These are phyloP conservation scores for Neopestalotiopsis sp. DNA, from an alignment of 2,329 filamentous ascomycete species.

Conservation along the genomic window DNA sequence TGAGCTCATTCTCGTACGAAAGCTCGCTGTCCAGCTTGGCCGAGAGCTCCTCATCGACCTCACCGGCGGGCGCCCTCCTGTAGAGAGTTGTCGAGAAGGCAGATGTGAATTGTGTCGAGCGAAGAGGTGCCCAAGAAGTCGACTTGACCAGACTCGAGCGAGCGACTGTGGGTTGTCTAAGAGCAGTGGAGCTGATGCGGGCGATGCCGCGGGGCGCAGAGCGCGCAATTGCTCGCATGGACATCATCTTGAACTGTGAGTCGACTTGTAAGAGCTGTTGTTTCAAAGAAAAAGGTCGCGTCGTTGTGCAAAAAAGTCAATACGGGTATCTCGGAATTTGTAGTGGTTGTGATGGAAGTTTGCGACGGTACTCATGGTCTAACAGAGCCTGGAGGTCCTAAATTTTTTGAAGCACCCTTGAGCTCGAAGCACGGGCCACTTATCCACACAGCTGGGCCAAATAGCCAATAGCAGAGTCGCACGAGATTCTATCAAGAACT, in stretches of 20 bases:
- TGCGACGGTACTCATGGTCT: constrained; percentile 11
- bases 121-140: constrained; percentile 46
- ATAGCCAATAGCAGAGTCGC: constrained; percentile 23
- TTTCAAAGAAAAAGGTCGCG: neutral
- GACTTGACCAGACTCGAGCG: constrained; percentile 57
- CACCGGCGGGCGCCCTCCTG: constrained; percentile 47
- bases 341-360: neutral
- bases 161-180: constrained; percentile 55
- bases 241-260: constrained; percentile 64
- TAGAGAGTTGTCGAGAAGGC: constrained; percentile 56
- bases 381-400: constrained; percentile 24
- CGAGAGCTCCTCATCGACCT: constrained; percentile 79
- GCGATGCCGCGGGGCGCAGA: constrained; percentile 69
- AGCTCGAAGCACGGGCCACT: constrained; percentile 16
- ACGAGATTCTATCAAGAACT: neutral
- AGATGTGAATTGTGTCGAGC: constrained; percentile 46
- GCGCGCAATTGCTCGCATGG: constrained; percentile 69
- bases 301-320: constrained; percentile 19
- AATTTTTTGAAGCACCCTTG: constrained; percentile 24
- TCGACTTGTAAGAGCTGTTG: neutral
- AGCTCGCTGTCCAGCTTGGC: constrained; percentile 87
- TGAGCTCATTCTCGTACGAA: constrained; percentile 82
- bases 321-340: constrained; percentile 23
- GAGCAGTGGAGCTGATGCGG: constrained; percentile 59
- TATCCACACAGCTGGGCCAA: constrained; percentile 26